phyloP scores from a whole-genome alignment of 164 flowering plant species.

The Buxus sempervirens region DNA sequence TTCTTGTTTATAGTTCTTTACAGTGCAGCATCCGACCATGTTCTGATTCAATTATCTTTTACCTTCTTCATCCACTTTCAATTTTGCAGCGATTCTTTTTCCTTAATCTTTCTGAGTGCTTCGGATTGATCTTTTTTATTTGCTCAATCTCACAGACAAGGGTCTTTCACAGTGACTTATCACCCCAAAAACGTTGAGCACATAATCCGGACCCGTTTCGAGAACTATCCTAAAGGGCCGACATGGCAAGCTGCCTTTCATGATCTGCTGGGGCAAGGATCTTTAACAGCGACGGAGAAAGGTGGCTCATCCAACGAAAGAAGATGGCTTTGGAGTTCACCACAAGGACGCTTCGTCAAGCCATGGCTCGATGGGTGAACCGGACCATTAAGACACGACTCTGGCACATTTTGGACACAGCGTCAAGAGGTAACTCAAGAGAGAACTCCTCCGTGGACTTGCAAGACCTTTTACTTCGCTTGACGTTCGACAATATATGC shows the following conservation, averaged over 20 bases:
- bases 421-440: conserved; percentile 38
- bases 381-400: conserved; percentile 47
- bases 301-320: conserved; percentile 66
- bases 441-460: conserved; percentile 48
- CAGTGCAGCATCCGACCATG: no score
- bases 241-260: conserved; percentile 68
- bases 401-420: conserved; percentile 46
- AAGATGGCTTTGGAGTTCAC: conserved; percentile 62
- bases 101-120: no score
- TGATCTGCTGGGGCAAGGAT: conserved; percentile 59
- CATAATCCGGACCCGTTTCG: conserved; percentile 50
- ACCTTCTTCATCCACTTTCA: no score
- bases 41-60: no score
- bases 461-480: conserved; percentile 56
- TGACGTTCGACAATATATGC: conserved; percentile 72
- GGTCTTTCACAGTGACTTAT: conserved; percentile 65
- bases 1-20: no score
- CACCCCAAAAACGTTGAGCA: conserved; percentile 67
- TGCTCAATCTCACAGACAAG: conserved; percentile 38
- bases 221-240: conserved; percentile 68
- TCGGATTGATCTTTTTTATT: no score
- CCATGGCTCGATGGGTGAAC: conserved; percentile 72
- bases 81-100: no score
- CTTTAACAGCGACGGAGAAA: conserved; percentile 70
- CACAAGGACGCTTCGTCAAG: conserved; percentile 60